A percentile compares a stretch with the other conserved stretches of the same genome.
These are phyloP conservation scores for Arthrobotrys iridis DNA, from an alignment of 2,329 filamentous ascomycete species.

Conservation along the genomic window DNA sequence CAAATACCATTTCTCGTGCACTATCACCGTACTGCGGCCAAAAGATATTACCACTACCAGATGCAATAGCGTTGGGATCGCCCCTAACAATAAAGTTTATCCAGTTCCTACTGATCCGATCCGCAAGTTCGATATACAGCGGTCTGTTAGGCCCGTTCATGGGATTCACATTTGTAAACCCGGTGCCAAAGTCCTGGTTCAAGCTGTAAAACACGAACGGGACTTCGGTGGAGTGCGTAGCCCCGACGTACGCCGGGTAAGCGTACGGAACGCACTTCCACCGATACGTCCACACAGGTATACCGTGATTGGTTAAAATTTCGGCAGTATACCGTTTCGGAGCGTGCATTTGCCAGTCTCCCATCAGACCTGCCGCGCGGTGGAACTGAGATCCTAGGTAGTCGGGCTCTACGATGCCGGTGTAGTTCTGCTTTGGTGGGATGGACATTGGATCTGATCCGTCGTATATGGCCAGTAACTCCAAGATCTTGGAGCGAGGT, in stretches of 20 bases:
- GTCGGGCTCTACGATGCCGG: too few species aligned
- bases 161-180: background rate
- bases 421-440: slow-evolving; percentile 25
- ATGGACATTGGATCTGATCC: slow-evolving; percentile 1
- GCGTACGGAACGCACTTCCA: slow-evolving; percentile 69
- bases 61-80: too few species aligned
- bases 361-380: slow-evolving; percentile 67
- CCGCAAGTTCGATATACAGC: slow-evolving; percentile 21
- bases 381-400: slow-evolving; percentile 65
- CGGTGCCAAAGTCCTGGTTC: slow-evolving; percentile 35
- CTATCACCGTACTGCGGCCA: too few species aligned
- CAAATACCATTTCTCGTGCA: too few species aligned
- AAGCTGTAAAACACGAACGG: slow-evolving; percentile 60
- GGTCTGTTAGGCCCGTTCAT: slow-evolving; percentile 55
- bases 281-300: slow-evolving; percentile 70
- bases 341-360: slow-evolving; percentile 69
- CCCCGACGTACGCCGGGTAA: slow-evolving; percentile 62
- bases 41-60: too few species aligned
- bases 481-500: too few species aligned
- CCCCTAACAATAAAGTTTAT: slow-evolving; percentile 4
- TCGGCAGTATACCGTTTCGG: slow-evolving; percentile 66
- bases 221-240: slow-evolving; percentile 66
- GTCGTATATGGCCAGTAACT: slow-evolving; percentile 3
- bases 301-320: slow-evolving; percentile 56
- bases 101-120: slow-evolving; percentile 23